phyloP scores from a whole-genome alignment of 805 yeast species.

The Kodamaea laetipori region DNA sequence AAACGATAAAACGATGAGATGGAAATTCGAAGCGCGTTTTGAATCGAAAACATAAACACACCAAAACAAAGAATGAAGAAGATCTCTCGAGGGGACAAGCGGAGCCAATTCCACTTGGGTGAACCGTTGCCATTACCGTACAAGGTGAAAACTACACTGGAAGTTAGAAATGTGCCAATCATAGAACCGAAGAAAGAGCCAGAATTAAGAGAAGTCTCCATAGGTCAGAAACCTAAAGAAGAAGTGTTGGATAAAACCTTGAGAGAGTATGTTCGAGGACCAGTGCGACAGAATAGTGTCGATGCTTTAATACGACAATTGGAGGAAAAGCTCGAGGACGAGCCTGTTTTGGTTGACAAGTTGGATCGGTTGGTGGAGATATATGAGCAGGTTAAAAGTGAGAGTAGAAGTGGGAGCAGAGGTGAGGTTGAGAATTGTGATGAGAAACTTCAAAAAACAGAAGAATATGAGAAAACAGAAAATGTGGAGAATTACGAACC shows the following conservation, averaged over 20 bases:
- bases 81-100: constrained; percentile 12
- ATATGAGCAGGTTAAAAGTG: constrained; percentile 4
- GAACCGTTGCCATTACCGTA: constrained; percentile 42
- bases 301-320: constrained; percentile 11
- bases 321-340: constrained; percentile 6
- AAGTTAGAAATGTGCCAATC: constrained; percentile 10
- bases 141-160: constrained; percentile 16
- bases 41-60: constrained; percentile 1
- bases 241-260: background rate
- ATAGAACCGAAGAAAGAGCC: constrained; percentile 17
- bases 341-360: constrained; percentile 8
- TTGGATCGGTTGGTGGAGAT: constrained; percentile 8
- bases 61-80: constrained; percentile 11
- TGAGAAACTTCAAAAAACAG: too few species aligned
- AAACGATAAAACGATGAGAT: background rate
- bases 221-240: background rate
- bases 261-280: constrained; percentile 10
- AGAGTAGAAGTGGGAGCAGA: background rate
- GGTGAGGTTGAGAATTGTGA: background rate
- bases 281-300: constrained; percentile 5
- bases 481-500: too few species aligned
- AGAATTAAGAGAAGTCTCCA: constrained; percentile 1
- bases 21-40: constrained; percentile 1
- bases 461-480: too few species aligned
- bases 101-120: constrained; percentile 26